Evolutionary conservation across 805 yeast species (phyloP), one percentile per base, ranked within the genome.

Genomic region (Blastobotrys mokoenaii): DNA sequence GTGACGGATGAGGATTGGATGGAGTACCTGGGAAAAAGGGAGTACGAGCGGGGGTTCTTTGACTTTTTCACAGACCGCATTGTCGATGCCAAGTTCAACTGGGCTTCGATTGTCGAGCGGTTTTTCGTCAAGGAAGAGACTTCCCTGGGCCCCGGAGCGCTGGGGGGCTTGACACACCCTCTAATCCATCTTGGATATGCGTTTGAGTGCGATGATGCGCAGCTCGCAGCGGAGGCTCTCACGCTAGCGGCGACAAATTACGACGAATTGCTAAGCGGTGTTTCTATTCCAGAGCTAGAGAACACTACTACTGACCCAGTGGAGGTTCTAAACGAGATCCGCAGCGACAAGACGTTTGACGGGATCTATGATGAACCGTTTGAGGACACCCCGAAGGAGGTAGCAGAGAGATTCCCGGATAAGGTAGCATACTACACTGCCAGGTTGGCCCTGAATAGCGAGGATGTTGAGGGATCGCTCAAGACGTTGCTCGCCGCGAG

Each of bases 51-150:
- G 20, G 64, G 69, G 3, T 68, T 55, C 46, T 61, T 52, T 35
- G 69, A 68, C 45, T 68, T 55, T 46, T 67, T 66, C 52, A 60
- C 61, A 15, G 73, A 69, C 44, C 59, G 60, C 33, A 46, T 64
- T 7, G 60, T 60, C 11, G 67, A 63, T 32, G 55, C 50, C 30
- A 44, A 43, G 34, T 50, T 48, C 9, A 57, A 65, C 36, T 68
- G 72, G 72, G 52, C 48, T 16, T 46, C 43, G 1, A 53, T 66
- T 7, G 58, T 59, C 5, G 36, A 22, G 25, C 40, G 47, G 33
- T 68, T 56, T 41, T 38, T 58, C 35, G 47, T 47, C 11, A 41
- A 27, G 14, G 31, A 51, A 35, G 41, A 43, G 20, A 32, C 43
- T 36, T n/a, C 56, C 5, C 49, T 55, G 35, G 18, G 8, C 31